phyloP scores from a whole-genome alignment of 164 flowering plant genomes.

The Umbellularia californica region DNA sequence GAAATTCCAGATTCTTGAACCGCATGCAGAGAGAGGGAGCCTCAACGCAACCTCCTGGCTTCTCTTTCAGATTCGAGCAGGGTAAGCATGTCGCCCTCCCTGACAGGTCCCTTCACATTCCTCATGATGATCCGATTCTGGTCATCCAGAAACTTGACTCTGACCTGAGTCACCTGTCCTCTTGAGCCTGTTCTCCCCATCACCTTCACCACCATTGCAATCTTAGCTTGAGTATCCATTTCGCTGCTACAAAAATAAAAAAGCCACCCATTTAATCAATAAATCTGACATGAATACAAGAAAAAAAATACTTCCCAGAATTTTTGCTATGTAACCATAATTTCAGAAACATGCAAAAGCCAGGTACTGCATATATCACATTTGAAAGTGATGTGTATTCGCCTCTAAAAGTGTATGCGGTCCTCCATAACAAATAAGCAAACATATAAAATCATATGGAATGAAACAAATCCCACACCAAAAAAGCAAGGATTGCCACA shows the following conservation, averaged over 20 bases:
- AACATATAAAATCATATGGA: too few relatives aligned
- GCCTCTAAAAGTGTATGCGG: background rate
- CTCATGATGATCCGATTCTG: slow-evolving; percentile 20
- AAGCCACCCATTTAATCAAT: background rate
- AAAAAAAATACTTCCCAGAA: background rate
- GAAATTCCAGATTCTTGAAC: too few relatives aligned
- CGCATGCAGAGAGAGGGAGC: background rate
- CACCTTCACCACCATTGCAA: slow-evolving; percentile 18
- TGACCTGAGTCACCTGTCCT: slow-evolving; percentile 22
- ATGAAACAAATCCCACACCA: too few relatives aligned
- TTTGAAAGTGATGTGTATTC: background rate
- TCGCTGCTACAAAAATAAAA: background rate
- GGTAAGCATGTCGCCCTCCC: slow-evolving; percentile 21
- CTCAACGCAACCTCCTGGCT: slow-evolving; percentile 20
- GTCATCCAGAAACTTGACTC: slow-evolving; percentile 22
- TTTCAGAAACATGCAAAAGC: too few relatives aligned
- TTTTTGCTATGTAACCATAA: background rate
- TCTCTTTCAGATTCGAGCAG: slow-evolving; percentile 21
- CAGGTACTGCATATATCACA: background rate
- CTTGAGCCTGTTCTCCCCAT: slow-evolving; percentile 22
- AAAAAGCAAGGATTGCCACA: too few relatives aligned
- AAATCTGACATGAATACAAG: background rate
- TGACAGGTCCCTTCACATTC: slow-evolving; percentile 21
- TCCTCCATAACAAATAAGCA: background rate
- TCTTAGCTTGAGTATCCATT: slow-evolving; percentile 20